These are phyloP conservation scores for Trichocomaceae sp. DNA, from an alignment of 2,329 filamentous ascomycete species.

Conservation along the genomic window DNA sequence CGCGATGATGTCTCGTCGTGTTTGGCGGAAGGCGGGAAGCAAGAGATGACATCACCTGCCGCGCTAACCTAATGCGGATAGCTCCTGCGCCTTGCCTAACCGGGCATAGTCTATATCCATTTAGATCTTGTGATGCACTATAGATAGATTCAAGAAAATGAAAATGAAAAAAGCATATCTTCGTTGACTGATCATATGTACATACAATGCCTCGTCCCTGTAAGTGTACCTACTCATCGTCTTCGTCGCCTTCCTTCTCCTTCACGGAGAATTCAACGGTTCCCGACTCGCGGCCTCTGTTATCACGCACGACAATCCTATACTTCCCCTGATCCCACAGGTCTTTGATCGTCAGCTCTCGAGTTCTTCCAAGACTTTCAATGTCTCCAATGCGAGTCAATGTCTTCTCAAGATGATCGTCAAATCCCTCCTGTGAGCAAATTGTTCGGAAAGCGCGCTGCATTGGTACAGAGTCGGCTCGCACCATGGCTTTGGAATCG, in stretches of 20 bases:
- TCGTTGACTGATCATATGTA: not conserved
- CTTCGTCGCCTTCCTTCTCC: slow-evolving; percentile 29
- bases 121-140: too few species aligned
- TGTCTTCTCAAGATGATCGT: slow-evolving; percentile 73
- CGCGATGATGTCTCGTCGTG: not conserved
- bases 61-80: slow-evolving; percentile 1
- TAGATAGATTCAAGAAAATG: too few species aligned
- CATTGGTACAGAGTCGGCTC: slow-evolving; percentile 94
- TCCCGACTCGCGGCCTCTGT: slow-evolving; percentile 42
- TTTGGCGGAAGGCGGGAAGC: not conserved
- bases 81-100: not conserved
- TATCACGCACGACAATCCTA: slow-evolving; percentile 50
- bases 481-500: slow-evolving; percentile 75
- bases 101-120: not conserved
- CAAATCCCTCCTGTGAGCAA: slow-evolving; percentile 68
- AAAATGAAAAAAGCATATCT: not conserved
- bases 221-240: slow-evolving; percentile 19
- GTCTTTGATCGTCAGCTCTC: slow-evolving; percentile 92
- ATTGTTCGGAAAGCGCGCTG: slow-evolving; percentile 84
- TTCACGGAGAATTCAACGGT: slow-evolving; percentile 44
- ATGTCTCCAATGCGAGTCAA: slow-evolving; percentile 84
- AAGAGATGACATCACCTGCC: slow-evolving; percentile 29
- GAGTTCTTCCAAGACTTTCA: slow-evolving; percentile 86
- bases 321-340: slow-evolving; percentile 80
- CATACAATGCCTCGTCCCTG: not conserved